Evolutionary conservation across 805 yeast genomes (phyloP).

Genomic region (Tetrapisispora pingtungensis): DNA sequence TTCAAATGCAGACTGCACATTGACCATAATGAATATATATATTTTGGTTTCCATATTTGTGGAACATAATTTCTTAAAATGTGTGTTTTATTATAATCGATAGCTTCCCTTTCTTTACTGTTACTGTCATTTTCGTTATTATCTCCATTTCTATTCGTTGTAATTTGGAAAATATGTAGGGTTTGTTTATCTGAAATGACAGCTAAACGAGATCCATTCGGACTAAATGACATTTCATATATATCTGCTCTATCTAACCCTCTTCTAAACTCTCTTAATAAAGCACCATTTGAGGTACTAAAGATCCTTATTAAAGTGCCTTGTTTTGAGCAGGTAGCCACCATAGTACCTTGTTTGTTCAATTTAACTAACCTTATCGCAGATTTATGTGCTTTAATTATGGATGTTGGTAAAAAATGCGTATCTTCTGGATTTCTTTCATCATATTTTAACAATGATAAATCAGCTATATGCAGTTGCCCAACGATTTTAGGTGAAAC

Average conservation of each 20-base stretch:
- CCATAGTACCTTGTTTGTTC: conserved; percentile 63
- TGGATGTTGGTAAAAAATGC: conserved; percentile 26
- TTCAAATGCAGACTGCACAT: conserved; percentile 59
- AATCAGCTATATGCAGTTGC: conserved; percentile 24
- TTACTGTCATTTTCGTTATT: conserved; percentile 1
- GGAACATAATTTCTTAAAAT: conserved; percentile 49
- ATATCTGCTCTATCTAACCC: conserved; percentile 81
- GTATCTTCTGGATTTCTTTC: conserved; percentile 11
- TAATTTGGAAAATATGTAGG: conserved; percentile 62
- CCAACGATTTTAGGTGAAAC: conserved; percentile 20
- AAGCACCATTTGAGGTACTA: conserved; percentile 46
- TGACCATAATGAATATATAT: conserved; percentile 82
- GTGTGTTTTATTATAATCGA: conserved; percentile 47
- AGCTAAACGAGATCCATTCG: conserved; percentile 65
- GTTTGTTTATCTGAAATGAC: conserved; percentile 85
- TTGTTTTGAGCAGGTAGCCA: conserved; percentile 83
- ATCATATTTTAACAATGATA: conserved; percentile 14
- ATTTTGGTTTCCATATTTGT: conserved; percentile 48
- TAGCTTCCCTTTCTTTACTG: background rate
- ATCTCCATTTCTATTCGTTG: background rate
- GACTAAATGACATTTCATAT: conserved; percentile 76
- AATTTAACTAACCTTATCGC: conserved; percentile 59
- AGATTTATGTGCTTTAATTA: conserved; percentile 78
- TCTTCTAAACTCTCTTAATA: conserved; percentile 77
- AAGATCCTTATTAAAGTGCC: conserved; percentile 88